phyloP scores from a whole-genome alignment of 441 rosid genomes.

The Mallotus repandus region DNA sequence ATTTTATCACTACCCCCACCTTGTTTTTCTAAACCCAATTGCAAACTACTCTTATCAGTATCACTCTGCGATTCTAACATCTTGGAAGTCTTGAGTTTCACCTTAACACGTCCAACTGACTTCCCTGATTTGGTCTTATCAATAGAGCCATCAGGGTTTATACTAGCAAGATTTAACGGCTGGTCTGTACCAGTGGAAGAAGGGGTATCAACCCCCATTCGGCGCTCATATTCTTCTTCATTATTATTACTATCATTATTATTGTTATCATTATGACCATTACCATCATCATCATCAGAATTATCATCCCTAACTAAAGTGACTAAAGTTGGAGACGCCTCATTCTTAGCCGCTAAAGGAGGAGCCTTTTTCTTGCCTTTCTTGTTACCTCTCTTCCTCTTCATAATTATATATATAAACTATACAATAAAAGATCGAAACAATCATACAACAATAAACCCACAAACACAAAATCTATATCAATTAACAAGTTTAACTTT shows the following conservation, averaged over 20 bases:
- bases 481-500: not conserved
- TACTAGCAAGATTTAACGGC: constrained; percentile 48
- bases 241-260: constrained; percentile 28
- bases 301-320: constrained; percentile 47
- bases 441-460: not conserved
- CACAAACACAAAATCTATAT: not conserved
- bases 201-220: constrained; percentile 70
- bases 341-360: constrained; percentile 31
- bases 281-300: constrained; percentile 36
- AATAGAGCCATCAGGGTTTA: constrained; percentile 53
- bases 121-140: constrained; percentile 42
- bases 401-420: constrained; percentile 43
- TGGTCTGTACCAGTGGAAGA: constrained; percentile 70
- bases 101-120: constrained; percentile 69
- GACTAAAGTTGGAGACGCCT: constrained; percentile 32
- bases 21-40: constrained; percentile 47
- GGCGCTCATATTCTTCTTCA: constrained; percentile 52
- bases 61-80: constrained; percentile 53
- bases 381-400: constrained; percentile 85
- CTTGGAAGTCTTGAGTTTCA: constrained; percentile 73
- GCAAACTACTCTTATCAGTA: constrained; percentile 61
- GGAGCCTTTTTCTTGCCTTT: constrained; percentile 54
- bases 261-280: not conserved
- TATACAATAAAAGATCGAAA: not conserved
- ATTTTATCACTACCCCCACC: constrained; percentile 44